phyloP scores from a whole-genome alignment of 2,329 filamentous ascomycete genomes.

The Claviceps maximensis region DNA sequence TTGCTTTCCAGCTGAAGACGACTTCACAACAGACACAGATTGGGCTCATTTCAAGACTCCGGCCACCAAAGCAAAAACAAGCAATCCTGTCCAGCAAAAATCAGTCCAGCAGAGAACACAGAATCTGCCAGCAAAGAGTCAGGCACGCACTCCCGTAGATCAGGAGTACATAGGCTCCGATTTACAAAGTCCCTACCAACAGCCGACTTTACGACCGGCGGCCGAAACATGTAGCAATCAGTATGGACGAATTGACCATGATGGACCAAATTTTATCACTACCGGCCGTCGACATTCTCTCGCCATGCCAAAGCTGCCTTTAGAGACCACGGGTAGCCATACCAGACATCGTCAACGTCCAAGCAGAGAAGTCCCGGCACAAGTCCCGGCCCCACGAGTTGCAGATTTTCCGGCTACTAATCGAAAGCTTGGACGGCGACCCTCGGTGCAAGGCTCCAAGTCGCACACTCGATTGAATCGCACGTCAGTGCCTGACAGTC shows the following conservation, averaged over 20 bases:
- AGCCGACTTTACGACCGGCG: neutral
- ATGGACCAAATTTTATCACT: constrained; percentile 7
- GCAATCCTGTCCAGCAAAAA: neutral
- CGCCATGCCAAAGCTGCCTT: constrained; percentile 3
- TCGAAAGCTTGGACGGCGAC: neutral
- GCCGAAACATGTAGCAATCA: neutral
- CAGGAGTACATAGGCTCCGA: neutral
- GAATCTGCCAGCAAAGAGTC: neutral
- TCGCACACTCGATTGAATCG: neutral
- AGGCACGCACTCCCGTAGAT: neutral
- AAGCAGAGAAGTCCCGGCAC: neutral
- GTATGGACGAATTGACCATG: neutral
- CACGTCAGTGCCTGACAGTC: neutral
- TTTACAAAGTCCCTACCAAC: constrained; percentile 5
- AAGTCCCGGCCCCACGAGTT: neutral
- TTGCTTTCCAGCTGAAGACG: constrained; percentile 15
- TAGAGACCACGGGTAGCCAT: neutral
- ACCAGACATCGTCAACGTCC: neutral
- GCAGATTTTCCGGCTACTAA: neutral
- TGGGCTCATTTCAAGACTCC: constrained; percentile 12
- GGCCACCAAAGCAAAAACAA: constrained; percentile 1
- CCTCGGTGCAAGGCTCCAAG: neutral
- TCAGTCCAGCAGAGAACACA: neutral
- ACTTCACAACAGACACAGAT: constrained; percentile 13
- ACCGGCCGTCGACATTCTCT: constrained; percentile 6